Conservation (phyloP, 768 basidiomycete genomes). For the Tylopilus plumbeoviolaceoides region DNA sequence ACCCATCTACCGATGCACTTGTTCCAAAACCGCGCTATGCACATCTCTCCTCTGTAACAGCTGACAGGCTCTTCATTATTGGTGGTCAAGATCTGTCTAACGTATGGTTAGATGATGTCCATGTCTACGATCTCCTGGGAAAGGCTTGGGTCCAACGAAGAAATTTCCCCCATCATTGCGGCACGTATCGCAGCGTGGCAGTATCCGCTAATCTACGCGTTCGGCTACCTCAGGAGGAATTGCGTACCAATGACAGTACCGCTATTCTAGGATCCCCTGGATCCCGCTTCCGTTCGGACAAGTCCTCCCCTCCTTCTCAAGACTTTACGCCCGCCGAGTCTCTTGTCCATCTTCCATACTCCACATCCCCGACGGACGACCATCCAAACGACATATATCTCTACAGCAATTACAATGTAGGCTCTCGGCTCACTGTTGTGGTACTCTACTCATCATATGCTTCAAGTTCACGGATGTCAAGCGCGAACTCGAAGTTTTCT, state of each 20-base stretch:
- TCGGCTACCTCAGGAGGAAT: constrained; percentile 63
- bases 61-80: constrained; percentile 83
- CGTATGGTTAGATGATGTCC: constrained; percentile 90
- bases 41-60: constrained; percentile 84
- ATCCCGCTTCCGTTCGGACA: constrained; percentile 52
- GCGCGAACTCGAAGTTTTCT: constrained; percentile 90
- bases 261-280: constrained; percentile 52
- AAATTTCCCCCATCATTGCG: constrained; percentile 88
- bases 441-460: constrained; percentile 7
- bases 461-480: constrained; percentile 88
- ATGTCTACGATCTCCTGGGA: constrained; percentile 75
- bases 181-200: constrained; percentile 92
- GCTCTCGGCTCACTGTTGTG: constrained; percentile 24
- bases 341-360: constrained; percentile 72
- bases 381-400: constrained; percentile 84
- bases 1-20: constrained; percentile 42
- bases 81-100: constrained; percentile 95
- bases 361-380: constrained; percentile 64
- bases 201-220: constrained; percentile 69
- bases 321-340: constrained; percentile 57
- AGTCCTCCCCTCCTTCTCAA: constrained; percentile 35
- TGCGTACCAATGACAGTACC: constrained; percentile 36
- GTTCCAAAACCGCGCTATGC: constrained; percentile 88
- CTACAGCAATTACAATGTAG: constrained; percentile 94
- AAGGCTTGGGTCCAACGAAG: constrained; percentile 77